Base-by-base conservation (phyloP, 345 rosid species). In the Physaria fendleri region DNA sequence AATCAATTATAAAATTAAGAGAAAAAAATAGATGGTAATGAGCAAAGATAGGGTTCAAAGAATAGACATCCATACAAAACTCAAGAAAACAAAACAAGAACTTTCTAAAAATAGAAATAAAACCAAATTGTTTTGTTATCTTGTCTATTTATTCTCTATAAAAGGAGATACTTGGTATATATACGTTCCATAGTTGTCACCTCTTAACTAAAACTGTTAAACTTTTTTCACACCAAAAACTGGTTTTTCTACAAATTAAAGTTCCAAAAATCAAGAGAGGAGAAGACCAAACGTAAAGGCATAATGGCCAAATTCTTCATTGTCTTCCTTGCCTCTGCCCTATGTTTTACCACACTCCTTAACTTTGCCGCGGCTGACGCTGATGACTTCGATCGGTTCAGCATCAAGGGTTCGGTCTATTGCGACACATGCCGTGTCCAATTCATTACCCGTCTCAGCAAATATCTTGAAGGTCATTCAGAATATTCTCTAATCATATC, bases 391-490 rank as follows among this genome's bases (percentile, higher is more conserved):
- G 62, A 45, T 0, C 67, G 51, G 7, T 78, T 83, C 65, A 40
- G 43, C 42, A 77, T 84, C n/a, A 76, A 76, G 51, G 86, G 90
- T 21, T 27, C 62, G 27, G 86, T 87, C 33, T 82, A 80, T 72
- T 80, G 88, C 30, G 90, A 82, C 78, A 80, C 80, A 45, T 87
- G 90, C 68, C 84, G 84, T 15, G 62, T 74, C 65, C 82, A 81
- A 54, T 87, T 87, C 76, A 8, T 72, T 3, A 84, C 90, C 64
- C 59, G 69, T 8, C 8, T 83, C 61, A 78, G 78, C 71, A 35
- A 73, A 22, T 64, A 56, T 76, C 66, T 80, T 33, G 34, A 34
- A 62, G 85, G 87, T 78, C 64, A 35, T 21, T 50, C 16, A 17
- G 2, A 3, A 20, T 18, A 5, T 49, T 58, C 52, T 57, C 41